These are phyloP conservation scores for Starmerella cellae DNA, from an alignment of 805 yeast genomes.

Conservation along the genomic window DNA sequence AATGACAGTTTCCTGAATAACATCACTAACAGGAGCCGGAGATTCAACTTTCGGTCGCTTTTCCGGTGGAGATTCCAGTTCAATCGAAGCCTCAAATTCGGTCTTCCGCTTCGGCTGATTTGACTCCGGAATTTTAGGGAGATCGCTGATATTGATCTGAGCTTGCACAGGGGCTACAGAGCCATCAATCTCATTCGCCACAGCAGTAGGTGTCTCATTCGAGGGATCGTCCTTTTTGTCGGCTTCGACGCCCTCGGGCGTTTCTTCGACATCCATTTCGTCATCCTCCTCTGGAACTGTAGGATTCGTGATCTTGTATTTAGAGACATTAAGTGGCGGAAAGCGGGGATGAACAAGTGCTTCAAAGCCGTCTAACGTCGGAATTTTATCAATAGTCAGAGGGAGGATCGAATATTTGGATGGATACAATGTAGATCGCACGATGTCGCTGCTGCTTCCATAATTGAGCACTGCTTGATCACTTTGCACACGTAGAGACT, in stretches of 20 bases:
- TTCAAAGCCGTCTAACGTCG: constrained; percentile 16
- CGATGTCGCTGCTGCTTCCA: constrained; percentile 27
- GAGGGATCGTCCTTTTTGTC: too few species aligned
- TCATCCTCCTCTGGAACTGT: not conserved
- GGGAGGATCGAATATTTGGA: constrained; percentile 60
- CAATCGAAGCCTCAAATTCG: not conserved
- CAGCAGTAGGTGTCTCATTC: too few species aligned
- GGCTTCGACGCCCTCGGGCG: too few species aligned
- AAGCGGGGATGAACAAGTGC: constrained; percentile 22
- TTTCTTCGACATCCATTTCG: too few species aligned
- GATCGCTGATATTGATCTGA: not conserved
- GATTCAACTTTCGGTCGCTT: constrained; percentile 6
- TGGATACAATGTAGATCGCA: constrained; percentile 53
- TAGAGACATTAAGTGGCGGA: constrained; percentile 17
- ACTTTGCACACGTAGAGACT: constrained; percentile 52
- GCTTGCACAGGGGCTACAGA: too few species aligned
- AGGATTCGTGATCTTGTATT: not conserved
- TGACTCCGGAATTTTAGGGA: constrained; percentile 7
- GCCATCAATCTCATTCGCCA: too few species aligned
- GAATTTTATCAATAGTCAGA: constrained; percentile 35
- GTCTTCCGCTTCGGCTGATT: not conserved
- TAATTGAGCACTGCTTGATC: constrained; percentile 30
- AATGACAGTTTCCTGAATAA: not conserved
- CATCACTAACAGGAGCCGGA: not conserved
- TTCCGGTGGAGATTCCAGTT: constrained; percentile 7